phyloP scores from a whole-genome alignment of 163 green algal genomes.

The Scenedesmus sp. region DNA sequence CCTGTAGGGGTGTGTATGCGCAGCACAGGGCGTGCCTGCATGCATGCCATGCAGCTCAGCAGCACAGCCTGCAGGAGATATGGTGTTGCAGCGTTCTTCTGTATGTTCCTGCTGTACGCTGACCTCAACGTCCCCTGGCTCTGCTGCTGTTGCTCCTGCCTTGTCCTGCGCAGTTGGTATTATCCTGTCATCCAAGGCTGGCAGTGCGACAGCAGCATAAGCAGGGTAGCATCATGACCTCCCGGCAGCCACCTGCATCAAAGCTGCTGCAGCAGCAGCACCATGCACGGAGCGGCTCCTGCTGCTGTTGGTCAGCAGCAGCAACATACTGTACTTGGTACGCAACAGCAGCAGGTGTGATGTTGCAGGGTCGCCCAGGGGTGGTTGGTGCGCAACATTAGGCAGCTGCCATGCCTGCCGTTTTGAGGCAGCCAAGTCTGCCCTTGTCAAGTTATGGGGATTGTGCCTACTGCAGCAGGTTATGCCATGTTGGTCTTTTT shows the following conservation, averaged over 20 bases:
- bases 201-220: conserved; percentile 49
- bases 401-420: not conserved
- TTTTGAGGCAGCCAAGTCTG: not conserved
- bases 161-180: conserved; percentile 88
- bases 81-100: not conserved
- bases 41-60: not conserved
- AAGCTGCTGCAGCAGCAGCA: not conserved
- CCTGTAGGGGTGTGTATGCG: not conserved
- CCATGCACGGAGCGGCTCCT: not conserved
- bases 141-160: not conserved
- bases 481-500: not conserved
- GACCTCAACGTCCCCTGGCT: too few species aligned
- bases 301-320: not conserved
- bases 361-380: not conserved
- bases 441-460: not conserved
- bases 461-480: not conserved
- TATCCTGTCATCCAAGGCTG: conserved; percentile 94
- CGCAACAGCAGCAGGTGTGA: not conserved
- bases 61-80: not conserved
- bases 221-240: not conserved
- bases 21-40: not conserved
- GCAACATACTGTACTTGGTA: too few species aligned
- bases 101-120: not conserved
- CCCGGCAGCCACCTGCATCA: not conserved
- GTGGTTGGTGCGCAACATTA: not conserved